Conservation (phyloP, 2,329 filamentous ascomycete species). For the Fusarium succisae region DNA sequence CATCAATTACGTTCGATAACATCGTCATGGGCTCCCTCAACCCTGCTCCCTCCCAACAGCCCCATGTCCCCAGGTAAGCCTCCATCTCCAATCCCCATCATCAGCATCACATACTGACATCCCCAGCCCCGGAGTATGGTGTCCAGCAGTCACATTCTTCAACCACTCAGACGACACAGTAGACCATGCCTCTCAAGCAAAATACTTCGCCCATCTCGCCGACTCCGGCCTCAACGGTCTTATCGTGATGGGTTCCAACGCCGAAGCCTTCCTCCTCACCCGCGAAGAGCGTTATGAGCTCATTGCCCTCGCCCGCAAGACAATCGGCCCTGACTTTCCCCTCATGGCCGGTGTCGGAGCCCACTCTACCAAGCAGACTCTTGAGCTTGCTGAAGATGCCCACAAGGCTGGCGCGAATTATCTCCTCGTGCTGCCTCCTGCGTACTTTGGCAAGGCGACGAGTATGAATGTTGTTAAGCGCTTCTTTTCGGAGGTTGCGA, state of each 20-base stretch:
- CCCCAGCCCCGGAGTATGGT: constrained; percentile 51
- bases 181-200: constrained; percentile 57
- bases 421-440: constrained; percentile 68
- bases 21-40: constrained; percentile 29
- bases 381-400: constrained; percentile 68
- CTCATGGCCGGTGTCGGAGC: constrained; percentile 77
- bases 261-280: constrained; percentile 65
- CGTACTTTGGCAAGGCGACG: constrained; percentile 72
- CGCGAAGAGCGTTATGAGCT: constrained; percentile 67
- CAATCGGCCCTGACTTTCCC: constrained; percentile 86
- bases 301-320: constrained; percentile 72
- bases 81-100: neutral
- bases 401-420: constrained; percentile 69
- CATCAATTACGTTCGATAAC: neutral
- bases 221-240: constrained; percentile 60
- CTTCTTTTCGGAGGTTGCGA: constrained; percentile 68
- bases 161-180: constrained; percentile 58
- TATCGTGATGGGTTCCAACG: constrained; percentile 64
- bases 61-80: neutral
- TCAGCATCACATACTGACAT: neutral
- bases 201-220: constrained; percentile 63
- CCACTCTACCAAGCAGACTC: constrained; percentile 71
- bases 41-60: constrained; percentile 13
- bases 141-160: constrained; percentile 65
- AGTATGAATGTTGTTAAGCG: constrained; percentile 64